A percentile compares a stretch with the other conserved stretches of the same genome.
Evolutionary conservation across 495 filamentous ascomycete genomes (phyloP).

Genomic region (Penicillium canariense): DNA sequence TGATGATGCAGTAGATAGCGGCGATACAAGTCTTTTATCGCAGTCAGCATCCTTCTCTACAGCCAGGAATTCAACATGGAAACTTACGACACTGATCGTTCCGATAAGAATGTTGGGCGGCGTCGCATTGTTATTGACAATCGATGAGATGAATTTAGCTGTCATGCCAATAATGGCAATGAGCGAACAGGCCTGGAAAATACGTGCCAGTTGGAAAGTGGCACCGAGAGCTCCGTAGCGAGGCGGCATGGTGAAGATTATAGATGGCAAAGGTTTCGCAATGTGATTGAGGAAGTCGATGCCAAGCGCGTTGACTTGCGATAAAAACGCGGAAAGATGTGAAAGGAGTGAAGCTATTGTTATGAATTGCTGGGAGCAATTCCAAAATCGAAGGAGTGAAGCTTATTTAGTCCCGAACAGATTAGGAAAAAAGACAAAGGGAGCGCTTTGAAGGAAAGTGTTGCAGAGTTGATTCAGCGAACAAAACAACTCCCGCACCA

Average conservation of each 20-base stretch:
- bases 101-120: constrained; percentile 74
- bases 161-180: constrained; percentile 78
- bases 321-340: background rate
- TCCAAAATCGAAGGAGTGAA: background rate
- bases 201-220: constrained; percentile 71
- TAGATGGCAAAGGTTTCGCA: background rate
- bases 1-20: constrained; percentile 72
- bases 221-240: constrained; percentile 71
- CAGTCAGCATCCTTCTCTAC: background rate
- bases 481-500: background rate
- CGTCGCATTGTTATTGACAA: constrained; percentile 59
- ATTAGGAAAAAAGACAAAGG: background rate
- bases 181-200: constrained; percentile 68
- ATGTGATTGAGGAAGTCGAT: background rate
- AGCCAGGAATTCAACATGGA: background rate
- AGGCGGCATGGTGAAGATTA: constrained; percentile 22
- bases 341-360: background rate
- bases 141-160: constrained; percentile 78
- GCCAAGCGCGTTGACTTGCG: background rate
- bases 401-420: background rate
- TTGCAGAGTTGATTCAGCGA: background rate
- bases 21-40: constrained; percentile 65
- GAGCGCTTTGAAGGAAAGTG: constrained; percentile 2
- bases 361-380: background rate
- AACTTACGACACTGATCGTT: constrained; percentile 72